phyloP scores from a whole-genome alignment of 1,284 basidiomycete species.

The Fomitopsis pinicola region DNA sequence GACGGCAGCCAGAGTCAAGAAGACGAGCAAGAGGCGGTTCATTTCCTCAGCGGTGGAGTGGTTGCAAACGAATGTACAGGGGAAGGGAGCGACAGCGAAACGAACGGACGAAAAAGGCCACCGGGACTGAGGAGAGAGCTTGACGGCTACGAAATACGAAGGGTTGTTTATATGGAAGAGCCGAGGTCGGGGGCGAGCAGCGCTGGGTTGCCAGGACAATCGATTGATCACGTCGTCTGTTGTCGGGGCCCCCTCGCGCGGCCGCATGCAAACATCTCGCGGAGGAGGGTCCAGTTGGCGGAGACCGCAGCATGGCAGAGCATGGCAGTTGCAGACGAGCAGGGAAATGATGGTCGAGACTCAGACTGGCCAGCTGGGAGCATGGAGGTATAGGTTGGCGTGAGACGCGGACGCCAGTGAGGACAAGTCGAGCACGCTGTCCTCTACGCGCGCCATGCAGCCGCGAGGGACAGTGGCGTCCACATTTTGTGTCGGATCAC shows the following conservation, averaged over 20 bases:
- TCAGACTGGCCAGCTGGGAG: neutral
- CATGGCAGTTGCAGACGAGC: neutral
- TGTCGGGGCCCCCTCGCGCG: neutral
- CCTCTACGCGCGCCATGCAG: no score
- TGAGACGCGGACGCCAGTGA: neutral
- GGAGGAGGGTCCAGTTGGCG: neutral
- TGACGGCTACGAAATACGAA: neutral
- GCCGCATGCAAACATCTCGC: neutral
- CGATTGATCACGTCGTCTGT: slow-evolving; percentile 3
- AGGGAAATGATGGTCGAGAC: neutral
- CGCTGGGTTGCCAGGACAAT: slow-evolving; percentile 6
- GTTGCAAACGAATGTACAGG: slow-evolving; percentile 2
- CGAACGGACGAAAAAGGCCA: neutral
- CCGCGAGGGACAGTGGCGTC: neutral
- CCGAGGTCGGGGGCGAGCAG: neutral
- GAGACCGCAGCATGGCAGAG: neutral
- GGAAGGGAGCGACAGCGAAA: neutral
- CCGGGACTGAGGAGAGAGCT: neutral
- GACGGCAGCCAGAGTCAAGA: slow-evolving; percentile 37
- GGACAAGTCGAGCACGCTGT: no score
- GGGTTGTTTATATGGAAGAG: neutral
- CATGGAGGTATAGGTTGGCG: neutral
- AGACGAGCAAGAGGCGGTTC: slow-evolving; percentile 33
- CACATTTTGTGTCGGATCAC: no score
- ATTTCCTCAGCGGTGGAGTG: slow-evolving; percentile 22